A percentile compares a stretch with the other conserved stretches of the same genome.
These are phyloP conservation scores for Aleurites moluccanus DNA, from an alignment of 441 rosid species.

Conservation along the genomic window DNA sequence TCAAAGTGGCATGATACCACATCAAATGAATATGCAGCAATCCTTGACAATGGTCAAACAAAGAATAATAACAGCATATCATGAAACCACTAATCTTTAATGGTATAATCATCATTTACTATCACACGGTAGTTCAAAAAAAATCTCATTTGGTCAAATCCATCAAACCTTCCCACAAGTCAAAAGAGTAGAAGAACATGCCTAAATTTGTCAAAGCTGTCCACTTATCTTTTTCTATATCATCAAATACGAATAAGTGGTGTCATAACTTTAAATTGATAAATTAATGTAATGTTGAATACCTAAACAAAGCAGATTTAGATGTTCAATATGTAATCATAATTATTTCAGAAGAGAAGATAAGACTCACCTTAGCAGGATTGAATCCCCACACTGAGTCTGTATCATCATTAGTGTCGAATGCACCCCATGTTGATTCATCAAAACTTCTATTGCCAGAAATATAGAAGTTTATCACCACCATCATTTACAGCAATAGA, in stretches of 20 bases:
- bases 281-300: background rate
- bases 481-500: background rate
- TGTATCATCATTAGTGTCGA: conserved; percentile 81
- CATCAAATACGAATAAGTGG: background rate
- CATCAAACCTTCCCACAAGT: background rate
- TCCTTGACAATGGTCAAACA: background rate
- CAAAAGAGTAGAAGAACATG: background rate
- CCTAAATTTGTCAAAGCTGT: background rate
- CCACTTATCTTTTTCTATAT: background rate
- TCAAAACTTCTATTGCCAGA: conserved; percentile 61
- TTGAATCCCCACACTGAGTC: conserved; percentile 95
- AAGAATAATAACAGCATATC: background rate
- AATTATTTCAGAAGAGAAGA: background rate
- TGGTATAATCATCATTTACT: too few relatives aligned
- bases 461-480: conserved; percentile 13
- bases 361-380: conserved; percentile 59
- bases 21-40: background rate
- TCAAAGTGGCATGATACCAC: background rate
- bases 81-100: too few relatives aligned
- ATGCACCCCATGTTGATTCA: conserved; percentile 92
- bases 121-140: background rate
- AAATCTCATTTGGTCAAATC: background rate
- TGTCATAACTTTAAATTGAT: too few relatives aligned
- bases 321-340: background rate
- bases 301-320: background rate